Evolutionary conservation across 2,329 filamentous ascomycete genomes (phyloP).

Genomic region (Amauroascus niger): DNA sequence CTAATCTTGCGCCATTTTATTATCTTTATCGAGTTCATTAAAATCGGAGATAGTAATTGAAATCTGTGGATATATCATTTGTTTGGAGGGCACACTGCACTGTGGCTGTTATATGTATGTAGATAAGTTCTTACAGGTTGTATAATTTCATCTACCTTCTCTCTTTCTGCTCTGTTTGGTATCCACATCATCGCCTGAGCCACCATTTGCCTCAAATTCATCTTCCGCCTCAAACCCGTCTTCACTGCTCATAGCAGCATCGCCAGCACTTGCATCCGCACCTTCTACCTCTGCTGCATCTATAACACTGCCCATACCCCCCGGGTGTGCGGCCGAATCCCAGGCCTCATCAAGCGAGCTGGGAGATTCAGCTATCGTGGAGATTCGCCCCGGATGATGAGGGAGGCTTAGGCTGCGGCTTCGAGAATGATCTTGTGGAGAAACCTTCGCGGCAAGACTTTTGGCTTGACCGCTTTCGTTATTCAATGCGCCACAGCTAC

Average conservation of each 20-base stretch:
- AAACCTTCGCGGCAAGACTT: not conserved
- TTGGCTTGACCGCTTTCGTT: slow-evolving; percentile 61
- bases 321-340: slow-evolving; percentile 1
- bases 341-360: not conserved
- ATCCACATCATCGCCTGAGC: not conserved
- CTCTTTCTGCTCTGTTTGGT: not conserved
- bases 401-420: not conserved
- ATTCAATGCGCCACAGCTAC: slow-evolving; percentile 72
- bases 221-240: slow-evolving; percentile 7
- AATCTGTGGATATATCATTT: too few relatives aligned
- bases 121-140: too few relatives aligned
- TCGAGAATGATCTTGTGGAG: not conserved
- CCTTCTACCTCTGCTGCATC: slow-evolving; percentile 9
- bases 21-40: too few relatives aligned
- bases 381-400: not conserved
- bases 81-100: too few relatives aligned
- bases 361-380: not conserved
- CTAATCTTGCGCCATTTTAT: too few relatives aligned
- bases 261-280: not conserved
- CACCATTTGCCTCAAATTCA: slow-evolving; percentile 1
- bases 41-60: too few relatives aligned
- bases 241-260: slow-evolving; percentile 6
- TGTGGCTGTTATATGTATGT: too few relatives aligned
- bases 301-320: slow-evolving; percentile 2
- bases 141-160: not conserved